phyloP scores from a whole-genome alignment of 371 early-diverging fungal species.

The Mortierella sp. region DNA sequence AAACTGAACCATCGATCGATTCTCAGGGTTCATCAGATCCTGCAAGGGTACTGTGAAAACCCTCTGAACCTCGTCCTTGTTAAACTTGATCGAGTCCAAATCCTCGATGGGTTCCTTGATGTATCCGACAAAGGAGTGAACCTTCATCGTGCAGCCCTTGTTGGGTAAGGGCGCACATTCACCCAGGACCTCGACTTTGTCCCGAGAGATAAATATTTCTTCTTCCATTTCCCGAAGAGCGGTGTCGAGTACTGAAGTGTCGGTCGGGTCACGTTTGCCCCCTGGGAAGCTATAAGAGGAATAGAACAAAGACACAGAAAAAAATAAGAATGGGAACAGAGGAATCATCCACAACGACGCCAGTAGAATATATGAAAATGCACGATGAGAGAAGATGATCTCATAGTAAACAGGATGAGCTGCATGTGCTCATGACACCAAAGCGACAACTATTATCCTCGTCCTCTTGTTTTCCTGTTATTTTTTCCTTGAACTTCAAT shows the following conservation, averaged over 20 bases:
- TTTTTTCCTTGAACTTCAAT: not conserved
- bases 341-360: no score
- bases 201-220: conserved; percentile 76
- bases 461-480: not conserved
- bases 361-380: no score
- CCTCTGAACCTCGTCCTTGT: conserved; percentile 77
- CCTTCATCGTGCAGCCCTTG: conserved; percentile 70
- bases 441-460: not conserved
- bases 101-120: conserved; percentile 63
- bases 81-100: conserved; percentile 60
- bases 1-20: conserved; percentile 64
- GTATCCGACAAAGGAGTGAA: conserved; percentile 83
- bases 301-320: not conserved
- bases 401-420: not conserved
- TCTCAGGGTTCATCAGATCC: conserved; percentile 70
- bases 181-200: conserved; percentile 76
- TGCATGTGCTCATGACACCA: not conserved
- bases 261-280: conserved; percentile 77
- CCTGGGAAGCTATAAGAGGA: conserved; percentile 73
- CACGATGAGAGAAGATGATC: no score
- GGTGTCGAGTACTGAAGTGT: conserved; percentile 69
- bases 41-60: conserved; percentile 80
- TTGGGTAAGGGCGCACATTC: conserved; percentile 76
- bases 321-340: not conserved
- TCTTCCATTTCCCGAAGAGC: conserved; percentile 91